Base-by-base conservation (phyloP, 208 protist genomes). In the Wallacemonas sp. region DNA sequence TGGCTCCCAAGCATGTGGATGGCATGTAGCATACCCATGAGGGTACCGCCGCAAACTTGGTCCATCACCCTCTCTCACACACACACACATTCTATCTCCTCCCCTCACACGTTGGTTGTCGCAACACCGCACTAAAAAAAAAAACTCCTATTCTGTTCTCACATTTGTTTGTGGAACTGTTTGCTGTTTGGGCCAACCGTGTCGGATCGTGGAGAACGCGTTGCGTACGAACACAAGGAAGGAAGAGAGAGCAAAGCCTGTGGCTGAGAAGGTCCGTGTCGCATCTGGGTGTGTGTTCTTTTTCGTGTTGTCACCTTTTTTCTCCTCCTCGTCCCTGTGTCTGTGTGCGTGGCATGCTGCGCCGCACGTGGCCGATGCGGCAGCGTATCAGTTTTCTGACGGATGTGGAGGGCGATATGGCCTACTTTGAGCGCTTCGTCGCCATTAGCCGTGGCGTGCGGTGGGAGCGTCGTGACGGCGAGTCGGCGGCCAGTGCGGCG, bases 371-470 rank as follows among this genome's bases (percentile, higher is more conserved):
- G 52, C 41, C 27, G 0, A 21, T 71, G 1, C 66, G 22, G 37
- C 71, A 63, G 17, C 69, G 74, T 2, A 82, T 85, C 15, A 73
- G 72, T 34, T 97, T 87, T 66, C 6, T 97, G 24, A 96, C 93
- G 8, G 93, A 97, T 69, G 76, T 96, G 4, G 93, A 97, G 50
- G 93, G 93, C 37, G 80, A 93, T 64, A 68, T 94, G 26, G 63
- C 54, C 5, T 97, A 94, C 76, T 92, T 92, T 50, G 52, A 85
- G 44, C 75, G 79, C 12, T 95, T 86, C 48, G 72, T 89, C 3
- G 64, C 71, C 21, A 36, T 78, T 27, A 88, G 73, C 22, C 33
- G 62, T 73, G 27, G 33, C 82, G 13, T 41, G 60, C 30, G 66
- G 64, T 58, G 54, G 34, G 15, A 50, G 52, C 6, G 29, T 5